Evolutionary conservation across 495 filamentous ascomycete genomes (phyloP).

Genomic region (Talaromyces borbonicus): DNA sequence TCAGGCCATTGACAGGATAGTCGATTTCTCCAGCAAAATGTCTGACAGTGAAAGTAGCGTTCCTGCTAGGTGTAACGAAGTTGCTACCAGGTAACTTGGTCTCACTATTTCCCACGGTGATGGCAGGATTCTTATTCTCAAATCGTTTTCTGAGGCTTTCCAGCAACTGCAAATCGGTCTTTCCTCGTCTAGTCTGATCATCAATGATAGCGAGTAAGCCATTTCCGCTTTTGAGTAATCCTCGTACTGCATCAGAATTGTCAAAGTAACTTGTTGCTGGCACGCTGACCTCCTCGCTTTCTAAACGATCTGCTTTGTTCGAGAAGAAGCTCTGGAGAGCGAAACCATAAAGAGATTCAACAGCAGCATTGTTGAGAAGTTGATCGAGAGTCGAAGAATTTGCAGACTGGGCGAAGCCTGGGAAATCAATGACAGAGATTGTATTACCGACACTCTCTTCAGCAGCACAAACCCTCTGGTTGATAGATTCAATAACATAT

Average conservation of each 20-base stretch:
- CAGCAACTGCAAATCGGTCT: constrained; percentile 78
- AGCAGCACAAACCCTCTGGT: constrained; percentile 76
- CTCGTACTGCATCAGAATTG: constrained; percentile 87
- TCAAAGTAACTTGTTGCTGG: constrained; percentile 93
- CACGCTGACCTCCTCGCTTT: constrained; percentile 83
- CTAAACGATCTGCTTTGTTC: constrained; percentile 77
- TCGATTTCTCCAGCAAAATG: constrained; percentile 98
- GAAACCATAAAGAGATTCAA: constrained; percentile 83
- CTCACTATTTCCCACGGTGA: constrained; percentile 58
- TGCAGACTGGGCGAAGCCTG: constrained; percentile 78
- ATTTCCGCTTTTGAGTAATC: constrained; percentile 82
- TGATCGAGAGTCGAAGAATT: constrained; percentile 86
- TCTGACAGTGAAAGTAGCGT: constrained; percentile 76
- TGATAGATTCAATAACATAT: constrained; percentile 85
- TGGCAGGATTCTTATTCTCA: constrained; percentile 85
- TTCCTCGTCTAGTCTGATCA: constrained; percentile 83
- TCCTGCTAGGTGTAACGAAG: constrained; percentile 66
- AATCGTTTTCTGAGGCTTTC: constrained; percentile 88
- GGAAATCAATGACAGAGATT: constrained; percentile 90
- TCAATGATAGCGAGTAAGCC: constrained; percentile 89
- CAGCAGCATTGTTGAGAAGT: constrained; percentile 87
- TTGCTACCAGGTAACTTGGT: constrained; percentile 67
- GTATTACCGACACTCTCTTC: constrained; percentile 89
- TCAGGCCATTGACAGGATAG: constrained; percentile 70
- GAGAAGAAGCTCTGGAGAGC: constrained; percentile 95